Evolutionary conservation across 306 rosid species (phyloP).

Genomic region (Vigna radiata): DNA sequence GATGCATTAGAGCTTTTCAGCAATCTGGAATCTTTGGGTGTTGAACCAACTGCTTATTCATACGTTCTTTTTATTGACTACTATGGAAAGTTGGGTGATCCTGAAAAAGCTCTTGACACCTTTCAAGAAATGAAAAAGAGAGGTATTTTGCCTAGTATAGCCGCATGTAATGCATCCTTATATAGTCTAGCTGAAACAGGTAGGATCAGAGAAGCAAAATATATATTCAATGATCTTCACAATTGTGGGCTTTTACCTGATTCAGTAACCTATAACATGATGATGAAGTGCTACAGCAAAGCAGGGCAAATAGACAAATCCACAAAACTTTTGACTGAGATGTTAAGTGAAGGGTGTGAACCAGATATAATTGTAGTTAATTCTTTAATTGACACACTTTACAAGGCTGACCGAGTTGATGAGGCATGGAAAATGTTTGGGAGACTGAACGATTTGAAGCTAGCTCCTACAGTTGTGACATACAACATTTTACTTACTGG

Average conservation of each 20-base stretch:
- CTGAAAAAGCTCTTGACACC: constrained; percentile 77
- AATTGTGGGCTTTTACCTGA: constrained; percentile 84
- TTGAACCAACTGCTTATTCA: constrained; percentile 78
- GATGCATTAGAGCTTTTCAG: constrained; percentile 76
- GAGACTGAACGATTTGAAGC: constrained; percentile 82
- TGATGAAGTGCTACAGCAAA: constrained; percentile 95
- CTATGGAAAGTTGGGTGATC: constrained; percentile 85
- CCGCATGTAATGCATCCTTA: constrained; percentile 87
- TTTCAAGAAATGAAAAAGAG: constrained; percentile 78
- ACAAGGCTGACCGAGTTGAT: constrained; percentile 80
- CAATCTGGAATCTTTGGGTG: constrained; percentile 75
- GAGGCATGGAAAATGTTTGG: constrained; percentile 92
- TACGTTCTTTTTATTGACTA: constrained; percentile 87
- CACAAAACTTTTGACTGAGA: constrained; percentile 66
- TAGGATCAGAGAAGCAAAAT: constrained; percentile 75
- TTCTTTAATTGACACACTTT: constrained; percentile 86
- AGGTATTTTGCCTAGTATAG: constrained; percentile 85
- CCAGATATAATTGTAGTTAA: constrained; percentile 84
- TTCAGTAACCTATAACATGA: constrained; percentile 83
- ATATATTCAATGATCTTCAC: constrained; percentile 70
- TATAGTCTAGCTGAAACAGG: constrained; percentile 82
- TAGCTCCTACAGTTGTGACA: constrained; percentile 88
- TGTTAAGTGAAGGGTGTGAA: constrained; percentile 75
- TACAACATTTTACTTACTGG: constrained; percentile 88
- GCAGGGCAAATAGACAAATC: constrained; percentile 85